Conservation (phyloP, 2,329 filamentous ascomycete genomes). For the Ophiostoma angusticollis region DNA sequence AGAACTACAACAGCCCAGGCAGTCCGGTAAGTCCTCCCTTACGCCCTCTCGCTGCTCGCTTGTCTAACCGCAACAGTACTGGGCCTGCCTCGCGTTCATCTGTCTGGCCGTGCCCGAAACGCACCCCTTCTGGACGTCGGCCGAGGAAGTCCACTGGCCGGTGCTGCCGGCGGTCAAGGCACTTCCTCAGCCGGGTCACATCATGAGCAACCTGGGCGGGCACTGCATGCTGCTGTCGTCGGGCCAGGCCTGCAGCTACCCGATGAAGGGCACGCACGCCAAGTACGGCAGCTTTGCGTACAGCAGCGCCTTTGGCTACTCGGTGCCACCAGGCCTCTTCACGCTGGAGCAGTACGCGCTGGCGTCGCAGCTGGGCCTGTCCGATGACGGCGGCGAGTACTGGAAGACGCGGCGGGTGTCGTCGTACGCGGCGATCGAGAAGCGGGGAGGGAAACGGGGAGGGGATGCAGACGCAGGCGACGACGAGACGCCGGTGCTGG, state of each 20-base stretch:
- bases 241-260: conserved; percentile 71
- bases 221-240: conserved; percentile 65
- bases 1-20: conserved; percentile 73
- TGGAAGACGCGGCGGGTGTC: conserved; percentile 65
- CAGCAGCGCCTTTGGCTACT: conserved; percentile 63
- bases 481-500: conserved; percentile 41
- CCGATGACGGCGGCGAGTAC: conserved; percentile 63
- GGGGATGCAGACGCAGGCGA: no score
- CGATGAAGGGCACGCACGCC: conserved; percentile 68
- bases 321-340: conserved; percentile 62
- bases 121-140: conserved; percentile 63
- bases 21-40: conserved; percentile 32
- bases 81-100: conserved; percentile 68
- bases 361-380: conserved; percentile 62
- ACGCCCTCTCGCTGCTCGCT: neutral
- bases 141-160: conserved; percentile 47
- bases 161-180: conserved; percentile 46
- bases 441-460: no score
- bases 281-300: conserved; percentile 75
- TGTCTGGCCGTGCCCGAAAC: conserved; percentile 54
- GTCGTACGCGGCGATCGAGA: conserved; percentile 50
- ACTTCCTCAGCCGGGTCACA: conserved; percentile 58
- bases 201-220: conserved; percentile 56
- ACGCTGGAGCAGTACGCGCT: conserved; percentile 65
- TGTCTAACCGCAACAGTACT: conserved; percentile 40